These are phyloP conservation scores for Pelargonium fulgidum DNA, from an alignment of 441 rosid species.

Conservation along the genomic window DNA sequence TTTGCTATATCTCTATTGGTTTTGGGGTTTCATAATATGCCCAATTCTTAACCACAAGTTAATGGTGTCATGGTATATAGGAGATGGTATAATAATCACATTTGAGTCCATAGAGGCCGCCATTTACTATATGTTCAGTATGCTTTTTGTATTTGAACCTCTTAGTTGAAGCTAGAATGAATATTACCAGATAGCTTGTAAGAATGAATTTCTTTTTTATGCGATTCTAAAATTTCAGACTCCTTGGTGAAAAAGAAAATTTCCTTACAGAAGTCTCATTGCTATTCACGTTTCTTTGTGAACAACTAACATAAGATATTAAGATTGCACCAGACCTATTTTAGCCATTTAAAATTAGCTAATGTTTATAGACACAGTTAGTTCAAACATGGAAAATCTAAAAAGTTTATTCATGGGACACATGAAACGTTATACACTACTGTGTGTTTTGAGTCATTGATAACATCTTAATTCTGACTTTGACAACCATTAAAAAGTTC, in stretches of 20 bases:
- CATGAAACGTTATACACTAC: neutral
- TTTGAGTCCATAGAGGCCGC: neutral
- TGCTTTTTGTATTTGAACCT: neutral
- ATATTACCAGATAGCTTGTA: too few species aligned
- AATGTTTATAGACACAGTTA: neutral
- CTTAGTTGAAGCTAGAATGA: neutral
- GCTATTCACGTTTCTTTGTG: too few species aligned
- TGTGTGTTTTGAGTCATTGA: neutral
- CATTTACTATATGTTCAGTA: neutral
- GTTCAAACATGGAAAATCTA: neutral
- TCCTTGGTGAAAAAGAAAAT: too few species aligned
- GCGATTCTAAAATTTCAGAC: too few species aligned
- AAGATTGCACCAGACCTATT: neutral
- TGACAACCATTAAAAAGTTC: neutral
- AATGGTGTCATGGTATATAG: too few species aligned
- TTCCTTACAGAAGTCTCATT: too few species aligned
- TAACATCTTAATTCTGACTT: neutral
- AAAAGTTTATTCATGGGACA: neutral
- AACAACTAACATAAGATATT: too few species aligned
- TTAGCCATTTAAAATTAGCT: constrained; percentile 6
- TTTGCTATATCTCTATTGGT: constrained; percentile 12
- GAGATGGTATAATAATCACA: too few species aligned
- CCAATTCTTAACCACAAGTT: too few species aligned
- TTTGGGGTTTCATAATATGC: neutral
- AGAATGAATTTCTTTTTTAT: too few species aligned